A percentile compares a stretch with the other conserved stretches of the same genome.
Conservation (phyloP, 768 basidiomycete genomes). For the Lactarius quietus region DNA sequence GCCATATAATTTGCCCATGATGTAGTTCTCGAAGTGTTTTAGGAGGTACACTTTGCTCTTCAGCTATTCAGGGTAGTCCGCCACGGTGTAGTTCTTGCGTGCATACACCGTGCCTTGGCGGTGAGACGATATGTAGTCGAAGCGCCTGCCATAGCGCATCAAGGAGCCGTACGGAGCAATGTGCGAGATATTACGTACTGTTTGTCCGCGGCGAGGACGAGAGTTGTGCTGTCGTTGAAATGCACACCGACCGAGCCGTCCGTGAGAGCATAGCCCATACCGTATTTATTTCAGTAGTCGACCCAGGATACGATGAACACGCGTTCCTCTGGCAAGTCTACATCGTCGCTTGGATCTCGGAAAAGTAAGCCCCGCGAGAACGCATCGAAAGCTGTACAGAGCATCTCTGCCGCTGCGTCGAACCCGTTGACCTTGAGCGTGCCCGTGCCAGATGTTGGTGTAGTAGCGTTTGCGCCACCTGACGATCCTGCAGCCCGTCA, state of each 20-base stretch:
- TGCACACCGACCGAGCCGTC: constrained; percentile 94
- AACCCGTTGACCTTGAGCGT: constrained; percentile 51
- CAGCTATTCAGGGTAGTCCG: constrained; percentile 76
- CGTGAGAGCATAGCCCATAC: constrained; percentile 99
- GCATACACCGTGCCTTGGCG: constrained; percentile 63
- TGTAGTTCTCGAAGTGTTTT: constrained; percentile 92
- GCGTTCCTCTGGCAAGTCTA: constrained; percentile 53
- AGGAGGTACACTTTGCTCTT: constrained; percentile 89
- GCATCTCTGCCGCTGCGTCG: constrained; percentile 55
- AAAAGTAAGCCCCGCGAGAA: constrained; percentile 59
- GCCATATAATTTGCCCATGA: constrained; percentile 84
- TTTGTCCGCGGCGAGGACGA: constrained; percentile 84
- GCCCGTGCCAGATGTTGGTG: constrained; percentile 25
- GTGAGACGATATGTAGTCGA: constrained; percentile 81
- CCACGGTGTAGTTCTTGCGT: constrained; percentile 69
- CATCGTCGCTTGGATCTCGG: constrained; percentile 56
- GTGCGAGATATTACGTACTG: constrained; percentile 49
- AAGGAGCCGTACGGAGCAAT: constrained; percentile 6
- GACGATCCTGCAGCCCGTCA: constrained; percentile 6
- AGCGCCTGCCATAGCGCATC: constrained; percentile 51
- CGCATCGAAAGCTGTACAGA: constrained; percentile 64
- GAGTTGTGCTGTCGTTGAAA: constrained; percentile 91
- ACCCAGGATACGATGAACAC: constrained; percentile 99
- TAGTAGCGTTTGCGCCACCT: constrained; percentile 27
- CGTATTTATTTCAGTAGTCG: constrained; percentile 98